Evolutionary conservation across 2,329 filamentous ascomycete species (phyloP), one percentile per base, ranked within the genome.

Genomic region (Phyllosticta ampelicida): DNA sequence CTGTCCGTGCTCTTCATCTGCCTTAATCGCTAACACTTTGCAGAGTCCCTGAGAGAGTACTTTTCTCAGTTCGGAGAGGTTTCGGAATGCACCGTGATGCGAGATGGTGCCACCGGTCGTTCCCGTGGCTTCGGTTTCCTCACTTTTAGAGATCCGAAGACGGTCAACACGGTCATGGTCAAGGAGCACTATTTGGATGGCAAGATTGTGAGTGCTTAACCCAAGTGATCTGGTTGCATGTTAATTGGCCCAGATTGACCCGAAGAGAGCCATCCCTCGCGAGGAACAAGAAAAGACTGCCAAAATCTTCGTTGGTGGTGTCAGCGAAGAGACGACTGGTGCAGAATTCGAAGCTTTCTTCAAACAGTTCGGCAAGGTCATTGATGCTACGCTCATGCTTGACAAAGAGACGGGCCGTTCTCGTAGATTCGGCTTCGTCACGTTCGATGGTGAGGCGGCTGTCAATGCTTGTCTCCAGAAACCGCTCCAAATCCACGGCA

Each of bases 321-420:
- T 99, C 59, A 95, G 89, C 72, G 94, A 97, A 75, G 94, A 99
- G 68, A 94, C 92, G 0, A 96, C 90, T 0, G 94, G 99, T 68
- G 86, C 91, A 62, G 90, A 97, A 70, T 99, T 99, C 72, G 90
- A 90, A 69, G 86, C 94, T 61, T 99, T 96, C 75, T 99, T 99
- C 75, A 90, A 88, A 68, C 89, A 96, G 68, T 99, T 97, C 67
- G 94, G 94, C 26, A 86, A 92, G 61, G 94, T 99, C 19, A 86
- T 99, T 48, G 94, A 99, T 74, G 94, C 94, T 1, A 99, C 94
- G 0, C 83, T 99, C 2, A 99, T 99, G 94, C 99, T 99, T 85
- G 94, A 99, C 72, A 99, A 99, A 75, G 94, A 99, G 72, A 99
- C 94, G 0, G 94, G 94, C n/a, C 84, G 94, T 48, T 94, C 94